These are phyloP conservation scores for Mortierella sp. DNA, from an alignment of 371 early-diverging fungal species.

Conservation along the genomic window DNA sequence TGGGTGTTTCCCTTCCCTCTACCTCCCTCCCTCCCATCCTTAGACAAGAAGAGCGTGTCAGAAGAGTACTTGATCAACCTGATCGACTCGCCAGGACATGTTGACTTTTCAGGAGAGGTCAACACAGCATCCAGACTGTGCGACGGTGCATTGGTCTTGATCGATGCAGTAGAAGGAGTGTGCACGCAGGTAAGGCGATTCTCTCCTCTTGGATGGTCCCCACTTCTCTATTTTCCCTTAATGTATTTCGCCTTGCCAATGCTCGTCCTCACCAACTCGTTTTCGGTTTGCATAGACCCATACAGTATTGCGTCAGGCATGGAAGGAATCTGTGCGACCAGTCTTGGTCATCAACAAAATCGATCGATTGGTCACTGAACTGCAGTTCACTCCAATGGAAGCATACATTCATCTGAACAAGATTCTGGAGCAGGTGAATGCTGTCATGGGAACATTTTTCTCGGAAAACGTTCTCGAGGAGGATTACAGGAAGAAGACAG, in stretches of 20 bases:
- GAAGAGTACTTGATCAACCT: slow-evolving; percentile 93
- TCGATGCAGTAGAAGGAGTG: slow-evolving; percentile 99
- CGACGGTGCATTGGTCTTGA: slow-evolving; percentile 97
- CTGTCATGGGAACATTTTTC: slow-evolving; percentile 93
- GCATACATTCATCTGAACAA: slow-evolving; percentile 91
- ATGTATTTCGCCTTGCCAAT: too few relatives aligned
- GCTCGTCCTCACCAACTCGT: too few relatives aligned
- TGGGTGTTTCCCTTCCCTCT: too few relatives aligned
- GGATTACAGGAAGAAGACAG: slow-evolving; percentile 80
- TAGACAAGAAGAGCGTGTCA: slow-evolving; percentile 30
- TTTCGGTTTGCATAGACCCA: slow-evolving; percentile 72
- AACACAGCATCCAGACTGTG: slow-evolving; percentile 96
- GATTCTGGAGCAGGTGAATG: slow-evolving; percentile 96
- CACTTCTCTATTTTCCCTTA: too few relatives aligned
- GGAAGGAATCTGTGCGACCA: slow-evolving; percentile 89
- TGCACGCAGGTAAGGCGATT: slow-evolving; percentile 85
- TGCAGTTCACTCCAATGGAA: slow-evolving; percentile 91
- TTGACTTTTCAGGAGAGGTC: slow-evolving; percentile 99
- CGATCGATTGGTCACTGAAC: slow-evolving; percentile 95
- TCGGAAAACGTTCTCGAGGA: slow-evolving; percentile 89
- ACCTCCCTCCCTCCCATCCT: too few relatives aligned
- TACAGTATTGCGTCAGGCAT: slow-evolving; percentile 94
- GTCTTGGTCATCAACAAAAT: slow-evolving; percentile 99
- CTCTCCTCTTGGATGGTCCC: too few relatives aligned
- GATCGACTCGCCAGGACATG: slow-evolving; percentile 99